phyloP scores from a whole-genome alignment of 257 asterid species.

The Gentiana macrophylla region DNA sequence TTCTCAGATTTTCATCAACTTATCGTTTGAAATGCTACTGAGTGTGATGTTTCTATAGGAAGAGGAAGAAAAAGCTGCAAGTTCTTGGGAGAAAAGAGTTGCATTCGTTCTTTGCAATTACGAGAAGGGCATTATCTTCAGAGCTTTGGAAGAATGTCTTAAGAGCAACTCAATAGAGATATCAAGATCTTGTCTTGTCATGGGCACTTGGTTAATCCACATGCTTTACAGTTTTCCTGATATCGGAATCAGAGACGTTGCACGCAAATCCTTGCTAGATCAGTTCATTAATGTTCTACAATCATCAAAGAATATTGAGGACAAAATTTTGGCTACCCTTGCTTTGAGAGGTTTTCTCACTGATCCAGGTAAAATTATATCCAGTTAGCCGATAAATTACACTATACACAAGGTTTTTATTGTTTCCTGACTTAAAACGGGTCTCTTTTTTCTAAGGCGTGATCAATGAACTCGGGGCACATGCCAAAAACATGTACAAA shows the following conservation, averaged over 20 bases:
- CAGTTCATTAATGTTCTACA: constrained; percentile 58
- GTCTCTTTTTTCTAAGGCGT: constrained; percentile 29
- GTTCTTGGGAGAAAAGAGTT: constrained; percentile 57
- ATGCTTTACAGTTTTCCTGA: constrained; percentile 62
- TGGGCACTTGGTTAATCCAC: constrained; percentile 67
- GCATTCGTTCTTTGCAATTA: constrained; percentile 65
- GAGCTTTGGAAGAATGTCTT: constrained; percentile 63
- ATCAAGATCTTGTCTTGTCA: constrained; percentile 52
- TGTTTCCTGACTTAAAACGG: constrained; percentile 5
- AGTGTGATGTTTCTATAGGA: constrained; percentile 24
- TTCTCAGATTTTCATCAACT: neutral
- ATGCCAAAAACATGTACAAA: constrained; percentile 54
- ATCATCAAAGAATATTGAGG: constrained; percentile 71
- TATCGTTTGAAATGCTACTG: neutral
- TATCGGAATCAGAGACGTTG: constrained; percentile 51
- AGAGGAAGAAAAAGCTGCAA: constrained; percentile 55
- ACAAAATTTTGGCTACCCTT: constrained; percentile 60
- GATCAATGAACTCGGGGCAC: constrained; percentile 36
- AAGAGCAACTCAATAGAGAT: constrained; percentile 59
- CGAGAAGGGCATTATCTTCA: constrained; percentile 58
- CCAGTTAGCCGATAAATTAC: neutral
- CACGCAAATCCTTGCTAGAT: constrained; percentile 58
- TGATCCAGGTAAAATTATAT: constrained; percentile 41
- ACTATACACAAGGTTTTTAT: neutral
- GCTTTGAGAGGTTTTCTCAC: constrained; percentile 53